These are phyloP conservation scores for Dipteronia sinensis DNA, from an alignment of 345 rosid genomes.

Conservation along the genomic window DNA sequence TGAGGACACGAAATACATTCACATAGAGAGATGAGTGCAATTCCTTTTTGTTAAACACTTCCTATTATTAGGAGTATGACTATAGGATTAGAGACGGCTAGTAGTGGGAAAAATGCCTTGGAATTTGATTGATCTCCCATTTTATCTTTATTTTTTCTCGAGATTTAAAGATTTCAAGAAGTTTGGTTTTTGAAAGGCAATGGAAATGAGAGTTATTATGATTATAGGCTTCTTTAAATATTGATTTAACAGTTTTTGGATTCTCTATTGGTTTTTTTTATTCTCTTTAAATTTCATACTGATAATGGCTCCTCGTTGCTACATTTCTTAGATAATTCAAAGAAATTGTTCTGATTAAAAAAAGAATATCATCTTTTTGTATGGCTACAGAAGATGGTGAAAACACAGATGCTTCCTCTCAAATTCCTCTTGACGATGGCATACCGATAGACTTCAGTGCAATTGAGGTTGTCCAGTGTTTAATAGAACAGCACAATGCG, in stretches of 20 bases:
- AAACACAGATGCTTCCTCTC: conserved; percentile 60
- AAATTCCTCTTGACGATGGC: conserved; percentile 81
- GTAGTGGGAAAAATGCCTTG: neutral
- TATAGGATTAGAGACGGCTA: neutral
- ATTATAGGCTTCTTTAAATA: neutral
- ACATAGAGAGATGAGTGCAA: neutral
- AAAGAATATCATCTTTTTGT: neutral
- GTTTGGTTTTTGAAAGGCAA: neutral
- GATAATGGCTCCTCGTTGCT: neutral
- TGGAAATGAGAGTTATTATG: neutral
- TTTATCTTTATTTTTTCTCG: neutral
- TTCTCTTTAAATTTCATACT: neutral
- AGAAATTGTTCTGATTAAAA: too few relatives aligned
- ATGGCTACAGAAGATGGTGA: conserved; percentile 74
- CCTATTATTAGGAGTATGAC: too few relatives aligned
- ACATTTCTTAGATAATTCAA: too few relatives aligned
- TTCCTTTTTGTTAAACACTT: neutral
- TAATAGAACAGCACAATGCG: conserved; percentile 85
- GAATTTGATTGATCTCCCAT: neutral
- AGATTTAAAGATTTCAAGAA: neutral
- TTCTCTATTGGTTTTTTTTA: neutral
- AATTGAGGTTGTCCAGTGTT: conserved; percentile 78
- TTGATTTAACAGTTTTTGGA: neutral
- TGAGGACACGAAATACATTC: neutral
- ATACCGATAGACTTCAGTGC: conserved; percentile 70